Base-by-base conservation (phyloP, 768 basidiomycete genomes). In the Favolaschia claudopus region DNA sequence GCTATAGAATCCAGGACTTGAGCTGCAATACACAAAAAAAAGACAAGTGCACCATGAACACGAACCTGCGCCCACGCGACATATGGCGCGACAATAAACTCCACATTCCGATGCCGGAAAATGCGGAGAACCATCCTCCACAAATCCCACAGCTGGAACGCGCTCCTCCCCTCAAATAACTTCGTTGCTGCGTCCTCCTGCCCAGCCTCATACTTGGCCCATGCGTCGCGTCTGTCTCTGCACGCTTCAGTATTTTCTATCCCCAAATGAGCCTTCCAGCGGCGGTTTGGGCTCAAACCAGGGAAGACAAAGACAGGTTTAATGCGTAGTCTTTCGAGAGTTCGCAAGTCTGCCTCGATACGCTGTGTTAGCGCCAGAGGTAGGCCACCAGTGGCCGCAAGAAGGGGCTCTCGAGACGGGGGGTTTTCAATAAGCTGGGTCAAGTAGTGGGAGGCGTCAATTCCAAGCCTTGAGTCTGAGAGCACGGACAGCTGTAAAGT, bases 271-370 rank as follows among this genome's bases (percentile, higher is more conserved):
- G 81, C 82, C 73, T 91, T 91, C 78, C 82, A 83, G 54, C 90
- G 86, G 62, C 88, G 89, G 66, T 87, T 87, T 1, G 93, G 91
- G 1, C 87, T 79, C 29, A 99, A 80, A 5, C 97, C 97, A 15
- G 93, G 88, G 75, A 99, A 99, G 47, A 99, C 93, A 68, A 99
- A 96, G n/a, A 99, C 94, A 20, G 97, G 97, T 72, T 96, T 97
- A 82, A 99, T 98, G 65, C 85, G 89, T 31, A 92, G 80, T 76
- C 89, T 90, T 82, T 97, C 95, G 70, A 99, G 89, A 14, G 85
- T 80, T 44, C 96, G 91, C 42, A 99, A 82, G 80, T 99, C 96
- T 34, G 87, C 82, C 77, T 98, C 96, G 72, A 99, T 93, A 63
- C 93, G 89, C 66, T 85, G 82, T 22, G 89, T 89, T 53, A 99